Conservation (phyloP, 2,329 filamentous ascomycete species). For the Colletotrichum melonis region DNA sequence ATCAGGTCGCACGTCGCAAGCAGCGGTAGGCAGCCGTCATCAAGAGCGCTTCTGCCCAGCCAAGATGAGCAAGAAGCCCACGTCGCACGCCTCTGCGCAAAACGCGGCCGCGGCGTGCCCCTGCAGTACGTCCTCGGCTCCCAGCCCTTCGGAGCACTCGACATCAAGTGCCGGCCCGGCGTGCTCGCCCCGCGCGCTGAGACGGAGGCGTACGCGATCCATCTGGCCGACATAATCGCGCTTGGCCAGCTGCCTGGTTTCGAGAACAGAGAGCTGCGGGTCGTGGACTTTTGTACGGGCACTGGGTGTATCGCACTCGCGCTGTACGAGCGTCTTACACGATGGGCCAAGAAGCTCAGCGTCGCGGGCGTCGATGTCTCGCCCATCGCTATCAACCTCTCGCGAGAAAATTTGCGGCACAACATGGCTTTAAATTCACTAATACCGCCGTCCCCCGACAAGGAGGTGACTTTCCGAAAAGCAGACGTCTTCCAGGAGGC, state of each 20-base stretch:
- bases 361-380: conserved; percentile 83
- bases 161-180: conserved; percentile 79
- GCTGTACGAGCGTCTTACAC: conserved; percentile 71
- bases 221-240: conserved; percentile 60
- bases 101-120: conserved; percentile 73
- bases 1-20: conserved; percentile 69
- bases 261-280: conserved; percentile 54
- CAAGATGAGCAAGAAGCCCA: neutral
- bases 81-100: conserved; percentile 54
- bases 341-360: conserved; percentile 53
- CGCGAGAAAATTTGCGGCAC: conserved; percentile 69
- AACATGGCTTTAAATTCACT: conserved; percentile 53
- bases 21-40: conserved; percentile 19
- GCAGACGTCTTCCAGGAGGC: conserved; percentile 62
- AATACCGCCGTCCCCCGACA: conserved; percentile 25
- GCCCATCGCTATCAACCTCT: conserved; percentile 70
- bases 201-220: conserved; percentile 75
- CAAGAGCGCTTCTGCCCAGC: conserved; percentile 15
- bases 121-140: conserved; percentile 91
- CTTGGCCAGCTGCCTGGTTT: conserved; percentile 32
- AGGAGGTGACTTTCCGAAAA: conserved; percentile 55
- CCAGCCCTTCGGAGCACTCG: conserved; percentile 87
- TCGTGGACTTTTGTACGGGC: conserved; percentile 91
- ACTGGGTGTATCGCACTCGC: conserved; percentile 90
- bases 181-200: conserved; percentile 89